Percentiles rank a stretch among this genome's conserved stretches.
Conservation (phyloP, 192 early-diverging fungal species). For the Gigaspora rosea region DNA sequence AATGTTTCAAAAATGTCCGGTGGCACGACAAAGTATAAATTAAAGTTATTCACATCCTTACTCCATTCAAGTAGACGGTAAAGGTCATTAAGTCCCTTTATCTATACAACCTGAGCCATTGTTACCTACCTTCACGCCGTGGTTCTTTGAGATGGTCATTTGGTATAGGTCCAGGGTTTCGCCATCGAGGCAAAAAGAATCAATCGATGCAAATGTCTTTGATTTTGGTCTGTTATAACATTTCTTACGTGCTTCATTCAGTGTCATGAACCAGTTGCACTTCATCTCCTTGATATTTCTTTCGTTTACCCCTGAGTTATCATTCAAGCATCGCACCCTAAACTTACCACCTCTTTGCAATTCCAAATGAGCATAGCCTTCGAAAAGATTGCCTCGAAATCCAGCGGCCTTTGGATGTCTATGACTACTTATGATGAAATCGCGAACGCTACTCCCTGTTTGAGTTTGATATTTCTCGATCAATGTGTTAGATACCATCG, state of each 20-base stretch:
- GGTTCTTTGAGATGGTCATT: constrained; percentile 12
- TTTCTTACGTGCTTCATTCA: constrained; percentile 9
- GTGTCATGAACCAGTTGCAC: constrained; percentile 11
- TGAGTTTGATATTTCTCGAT: background rate
- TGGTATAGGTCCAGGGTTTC: background rate
- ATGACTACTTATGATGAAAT: constrained; percentile 5
- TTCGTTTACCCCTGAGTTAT: background rate
- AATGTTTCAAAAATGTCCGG: constrained; percentile 5
- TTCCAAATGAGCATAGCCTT: constrained; percentile 6
- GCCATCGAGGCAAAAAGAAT: constrained; percentile 10
- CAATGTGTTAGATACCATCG: background rate
- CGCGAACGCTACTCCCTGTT: background rate
- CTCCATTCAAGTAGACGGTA: background rate
- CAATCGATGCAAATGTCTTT: constrained; percentile 13
- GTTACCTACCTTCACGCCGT: constrained; percentile 12
- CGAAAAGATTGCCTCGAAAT: constrained; percentile 11
- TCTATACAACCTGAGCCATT: constrained; percentile 5
- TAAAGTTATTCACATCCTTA: background rate
- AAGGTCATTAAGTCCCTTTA: constrained; percentile 14
- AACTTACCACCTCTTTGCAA: background rate
- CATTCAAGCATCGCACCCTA: background rate
- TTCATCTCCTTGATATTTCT: background rate
- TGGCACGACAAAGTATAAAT: constrained; percentile 19
- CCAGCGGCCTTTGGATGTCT: background rate
- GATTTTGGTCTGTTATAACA: constrained; percentile 22